Conservation (phyloP, 495 filamentous ascomycete species). For the Polyplosphaeria fusca region DNA sequence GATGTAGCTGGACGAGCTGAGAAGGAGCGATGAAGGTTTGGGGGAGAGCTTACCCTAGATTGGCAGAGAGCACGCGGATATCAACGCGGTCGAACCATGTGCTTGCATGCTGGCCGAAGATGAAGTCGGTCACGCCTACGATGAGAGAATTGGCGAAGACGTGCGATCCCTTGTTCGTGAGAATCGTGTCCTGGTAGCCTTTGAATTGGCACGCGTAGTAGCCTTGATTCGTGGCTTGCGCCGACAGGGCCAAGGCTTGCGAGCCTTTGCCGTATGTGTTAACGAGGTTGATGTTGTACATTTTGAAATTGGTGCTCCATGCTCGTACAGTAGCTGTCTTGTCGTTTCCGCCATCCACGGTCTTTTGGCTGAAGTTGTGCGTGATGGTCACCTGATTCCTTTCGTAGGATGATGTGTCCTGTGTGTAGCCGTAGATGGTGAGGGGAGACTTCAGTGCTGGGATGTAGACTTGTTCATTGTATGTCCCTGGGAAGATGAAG, state of each 20-base stretch:
- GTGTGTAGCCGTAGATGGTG: slow-evolving; percentile 60
- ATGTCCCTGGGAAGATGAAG: slow-evolving; percentile 54
- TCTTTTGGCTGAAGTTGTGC: slow-evolving; percentile 43
- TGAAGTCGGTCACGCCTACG: slow-evolving; percentile 61
- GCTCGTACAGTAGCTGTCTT: slow-evolving; percentile 53
- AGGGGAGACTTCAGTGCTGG: slow-evolving; percentile 37
- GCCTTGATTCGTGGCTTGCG: slow-evolving; percentile 51
- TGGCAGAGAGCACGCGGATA: slow-evolving; percentile 55
- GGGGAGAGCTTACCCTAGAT: slow-evolving; percentile 30
- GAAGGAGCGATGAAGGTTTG: neutral
- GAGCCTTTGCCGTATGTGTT: slow-evolving; percentile 55
- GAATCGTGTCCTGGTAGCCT: slow-evolving; percentile 61
- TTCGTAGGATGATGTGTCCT: slow-evolving; percentile 52
- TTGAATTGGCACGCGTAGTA: slow-evolving; percentile 57
- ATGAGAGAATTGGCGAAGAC: slow-evolving; percentile 55
- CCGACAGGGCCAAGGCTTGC: slow-evolving; percentile 59
- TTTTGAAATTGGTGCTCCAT: slow-evolving; percentile 47
- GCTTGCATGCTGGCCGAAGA: slow-evolving; percentile 59
- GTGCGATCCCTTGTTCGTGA: slow-evolving; percentile 55
- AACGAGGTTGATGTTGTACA: slow-evolving; percentile 61
- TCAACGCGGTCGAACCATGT: slow-evolving; percentile 62
- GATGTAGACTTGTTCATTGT: slow-evolving; percentile 41
- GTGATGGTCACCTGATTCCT: slow-evolving; percentile 59
- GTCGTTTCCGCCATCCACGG: slow-evolving; percentile 42
- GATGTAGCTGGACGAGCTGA: slow-evolving; percentile 12